phyloP scores from a whole-genome alignment of 108 stramenopile genomes.

The Chaetoceros tenuissimus region DNA sequence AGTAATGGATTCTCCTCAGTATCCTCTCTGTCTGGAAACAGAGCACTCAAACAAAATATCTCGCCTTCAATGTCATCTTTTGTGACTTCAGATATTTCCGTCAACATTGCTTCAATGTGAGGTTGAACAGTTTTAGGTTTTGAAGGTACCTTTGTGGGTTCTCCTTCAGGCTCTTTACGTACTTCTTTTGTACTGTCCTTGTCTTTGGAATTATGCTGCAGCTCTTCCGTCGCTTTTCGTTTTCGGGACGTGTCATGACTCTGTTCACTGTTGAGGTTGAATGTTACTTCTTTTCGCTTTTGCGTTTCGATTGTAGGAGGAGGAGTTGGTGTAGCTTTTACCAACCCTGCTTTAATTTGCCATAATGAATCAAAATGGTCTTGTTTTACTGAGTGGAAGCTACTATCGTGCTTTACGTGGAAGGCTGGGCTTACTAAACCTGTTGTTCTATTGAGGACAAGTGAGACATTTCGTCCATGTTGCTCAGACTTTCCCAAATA shows the following conservation, averaged over 20 bases:
- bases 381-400: background rate
- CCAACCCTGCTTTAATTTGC: slow-evolving; percentile 2
- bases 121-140: background rate
- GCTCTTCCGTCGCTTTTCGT: background rate
- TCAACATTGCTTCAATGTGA: background rate
- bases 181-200: background rate
- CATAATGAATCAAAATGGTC: background rate
- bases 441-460: background rate
- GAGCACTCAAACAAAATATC: too few species aligned
- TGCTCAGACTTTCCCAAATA: background rate
- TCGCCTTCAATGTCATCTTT: too few species aligned
- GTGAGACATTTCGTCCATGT: background rate
- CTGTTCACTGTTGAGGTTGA: too few species aligned
- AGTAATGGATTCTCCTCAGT: background rate
- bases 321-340: background rate
- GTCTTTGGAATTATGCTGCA: background rate
- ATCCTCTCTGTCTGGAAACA: background rate
- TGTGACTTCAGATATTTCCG: background rate
- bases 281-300: background rate
- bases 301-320: background rate
- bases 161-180: background rate
- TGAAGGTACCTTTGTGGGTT: background rate
- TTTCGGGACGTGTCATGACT: too few species aligned
- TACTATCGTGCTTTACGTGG: background rate
- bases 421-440: background rate